Percentiles rank a stretch among this genome's conserved stretches.
Conservation (phyloP, 2,329 filamentous ascomycete species). For the Pseudogymnoascus verrucosus region DNA sequence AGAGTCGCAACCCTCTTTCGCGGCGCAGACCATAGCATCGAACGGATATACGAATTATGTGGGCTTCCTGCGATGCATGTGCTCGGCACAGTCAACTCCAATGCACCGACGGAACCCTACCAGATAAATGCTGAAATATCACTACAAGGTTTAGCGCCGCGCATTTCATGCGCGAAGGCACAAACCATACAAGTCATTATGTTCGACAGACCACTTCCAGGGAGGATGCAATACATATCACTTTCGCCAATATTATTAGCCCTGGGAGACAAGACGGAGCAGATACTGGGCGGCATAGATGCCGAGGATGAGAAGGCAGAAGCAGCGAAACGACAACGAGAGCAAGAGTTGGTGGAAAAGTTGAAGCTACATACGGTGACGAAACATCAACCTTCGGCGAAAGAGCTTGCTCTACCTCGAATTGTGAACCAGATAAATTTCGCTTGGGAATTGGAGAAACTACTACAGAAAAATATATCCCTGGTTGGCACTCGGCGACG, state of each 20-base stretch:
- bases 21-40: conserved; percentile 70
- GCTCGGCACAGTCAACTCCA: conserved; percentile 70
- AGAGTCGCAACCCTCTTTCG: conserved; percentile 76
- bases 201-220: conserved; percentile 78
- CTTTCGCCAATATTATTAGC: conserved; percentile 81
- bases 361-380: conserved; percentile 80
- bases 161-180: conserved; percentile 62
- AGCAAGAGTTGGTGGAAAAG: conserved; percentile 69
- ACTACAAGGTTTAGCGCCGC: conserved; percentile 48
- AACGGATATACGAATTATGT: conserved; percentile 76
- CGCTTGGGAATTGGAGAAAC: conserved; percentile 77
- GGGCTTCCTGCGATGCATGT: conserved; percentile 77
- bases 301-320: conserved; percentile 64
- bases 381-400: conserved; percentile 65
- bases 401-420: conserved; percentile 70
- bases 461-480: conserved; percentile 85
- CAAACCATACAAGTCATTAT: conserved; percentile 79
- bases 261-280: conserved; percentile 60
- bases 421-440: conserved; percentile 96
- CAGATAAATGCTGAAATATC: conserved; percentile 51
- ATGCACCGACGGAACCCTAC: conserved; percentile 53
- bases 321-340: conserved; percentile 48
- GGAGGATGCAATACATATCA: conserved; percentile 93
- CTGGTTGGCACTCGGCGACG: conserved; percentile 74
- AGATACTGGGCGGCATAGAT: conserved; percentile 50